Conservation (phyloP, 2,329 filamentous ascomycete genomes). For the Aspergillus vadensis region DNA sequence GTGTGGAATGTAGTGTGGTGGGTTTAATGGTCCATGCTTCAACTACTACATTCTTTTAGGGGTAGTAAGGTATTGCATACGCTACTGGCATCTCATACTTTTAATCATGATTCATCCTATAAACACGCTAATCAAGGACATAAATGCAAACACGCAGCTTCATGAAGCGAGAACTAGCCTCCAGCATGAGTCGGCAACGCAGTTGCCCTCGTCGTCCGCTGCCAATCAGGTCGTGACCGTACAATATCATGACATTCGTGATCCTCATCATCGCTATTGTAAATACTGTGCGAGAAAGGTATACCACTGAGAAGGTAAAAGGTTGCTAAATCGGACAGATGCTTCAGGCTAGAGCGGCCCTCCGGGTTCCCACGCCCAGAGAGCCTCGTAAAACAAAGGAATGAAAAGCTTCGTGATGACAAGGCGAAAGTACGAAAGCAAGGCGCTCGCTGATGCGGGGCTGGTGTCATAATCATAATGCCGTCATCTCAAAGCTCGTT, state of each 20-base stretch:
- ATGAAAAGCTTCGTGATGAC: slow-evolving; percentile 20
- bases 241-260: slow-evolving; percentile 46
- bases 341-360: slow-evolving; percentile 22
- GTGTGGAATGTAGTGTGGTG: no score
- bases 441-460: slow-evolving; percentile 25
- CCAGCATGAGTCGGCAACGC: slow-evolving; percentile 26
- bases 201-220: slow-evolving; percentile 26
- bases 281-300: slow-evolving; percentile 42
- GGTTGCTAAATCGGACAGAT: slow-evolving; percentile 31
- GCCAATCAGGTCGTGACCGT: slow-evolving; percentile 35
- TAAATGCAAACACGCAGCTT: slow-evolving; percentile 20
- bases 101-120: no score
- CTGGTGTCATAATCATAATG: slow-evolving; percentile 29
- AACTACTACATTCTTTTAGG: no score
- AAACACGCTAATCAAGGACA: slow-evolving; percentile 22
- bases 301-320: slow-evolving; percentile 40
- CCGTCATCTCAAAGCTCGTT: slow-evolving; percentile 25
- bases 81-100: no score
- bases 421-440: slow-evolving; percentile 26
- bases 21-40: no score
- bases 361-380: slow-evolving; percentile 10
- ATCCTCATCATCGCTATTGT: slow-evolving; percentile 43
- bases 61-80: no score
- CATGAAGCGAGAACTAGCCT: slow-evolving; percentile 28
- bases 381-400: slow-evolving; percentile 11